Percentiles rank a stretch among this genome's conserved stretches.
These are phyloP conservation scores for Eustoma russellianum DNA, from an alignment of 257 asterid genomes.

Conservation along the genomic window DNA sequence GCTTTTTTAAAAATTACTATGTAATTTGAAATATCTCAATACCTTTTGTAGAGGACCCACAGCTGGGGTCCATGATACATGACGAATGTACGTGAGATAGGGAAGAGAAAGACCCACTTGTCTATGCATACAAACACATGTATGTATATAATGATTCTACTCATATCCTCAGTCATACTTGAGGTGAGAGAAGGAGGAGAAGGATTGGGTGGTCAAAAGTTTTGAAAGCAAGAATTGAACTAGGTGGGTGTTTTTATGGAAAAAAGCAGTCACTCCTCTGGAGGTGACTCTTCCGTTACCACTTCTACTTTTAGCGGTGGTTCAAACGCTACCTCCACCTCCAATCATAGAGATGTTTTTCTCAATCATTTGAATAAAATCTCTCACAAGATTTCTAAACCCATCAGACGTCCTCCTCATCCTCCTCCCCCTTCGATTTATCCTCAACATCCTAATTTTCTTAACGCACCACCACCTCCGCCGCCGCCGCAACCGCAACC, in stretches of 20 bases:
- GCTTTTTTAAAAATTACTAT: too few species aligned
- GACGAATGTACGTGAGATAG: too few species aligned
- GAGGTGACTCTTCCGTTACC: constrained; percentile 10
- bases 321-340: constrained; percentile 2
- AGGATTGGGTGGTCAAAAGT: too few species aligned
- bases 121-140: too few species aligned
- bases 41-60: too few species aligned
- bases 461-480: constrained; percentile 10
- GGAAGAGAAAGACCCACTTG: too few species aligned
- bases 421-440: neutral
- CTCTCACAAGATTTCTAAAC: constrained; percentile 34
- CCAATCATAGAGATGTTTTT: constrained; percentile 14
- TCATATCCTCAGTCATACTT: too few species aligned
- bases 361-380: constrained; percentile 28
- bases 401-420: constrained; percentile 10
- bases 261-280: constrained; percentile 24
- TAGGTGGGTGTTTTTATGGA: constrained; percentile 18
- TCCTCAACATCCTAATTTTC: constrained; percentile 5
- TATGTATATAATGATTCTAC: too few species aligned
- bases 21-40: too few species aligned
- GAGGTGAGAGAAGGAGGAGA: too few species aligned
- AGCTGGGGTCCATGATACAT: too few species aligned
- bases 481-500: constrained; percentile 12
- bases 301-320: constrained; percentile 8
- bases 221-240: neutral